Evolutionary conservation across 2,329 filamentous ascomycete species (phyloP), one percentile per base, ranked within the genome.

Genomic region (Fusarium sororula): DNA sequence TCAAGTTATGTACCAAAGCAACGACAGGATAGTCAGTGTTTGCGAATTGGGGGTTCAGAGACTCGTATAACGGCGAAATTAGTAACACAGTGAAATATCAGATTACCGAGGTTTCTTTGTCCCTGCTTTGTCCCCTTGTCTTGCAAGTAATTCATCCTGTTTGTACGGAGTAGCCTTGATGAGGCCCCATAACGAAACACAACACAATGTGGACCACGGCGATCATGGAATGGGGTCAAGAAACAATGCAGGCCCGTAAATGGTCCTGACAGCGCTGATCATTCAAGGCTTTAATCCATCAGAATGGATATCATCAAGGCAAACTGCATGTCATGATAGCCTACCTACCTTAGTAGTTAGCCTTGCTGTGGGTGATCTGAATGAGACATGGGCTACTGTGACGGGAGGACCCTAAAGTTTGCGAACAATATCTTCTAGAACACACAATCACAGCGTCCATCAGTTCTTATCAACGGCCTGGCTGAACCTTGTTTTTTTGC

Each of bases 211-310:
- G 70, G 70, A 74, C 47, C 57, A 24, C 15, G n/a, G 30, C 24
- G 58, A 73, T 63, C 54, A 61, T 72, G 71, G 55, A 55, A 68
- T 68, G 71, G 71, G 66, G 50, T 68, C 58, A 48, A 30, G 22
- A 39, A 42, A 57, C 55, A 56, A 57, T 50, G 51, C 68, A 73
- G 39, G 47, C 68, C 53, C 26, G 45, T 47, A 44, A 32, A 35
- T 32, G 35, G 53, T 24, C 24, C 26, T 74, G 67, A 45, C 67
- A 68, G 63, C 55, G 71, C 71, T 72, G 63, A 74, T 74, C 72
- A 28, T 56, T 17, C 38, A 35, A 38, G 44, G 47, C 32, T 68
- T 56, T 45, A 37, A 48, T 60, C 42, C 20, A 39, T 37, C 14
- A 24, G 32, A 38, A 57, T 56, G 38, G 51, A 41, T 28, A 55